These are phyloP conservation scores for Phoma sp. DNA, from an alignment of 2,329 filamentous ascomycete species.

Conservation along the genomic window DNA sequence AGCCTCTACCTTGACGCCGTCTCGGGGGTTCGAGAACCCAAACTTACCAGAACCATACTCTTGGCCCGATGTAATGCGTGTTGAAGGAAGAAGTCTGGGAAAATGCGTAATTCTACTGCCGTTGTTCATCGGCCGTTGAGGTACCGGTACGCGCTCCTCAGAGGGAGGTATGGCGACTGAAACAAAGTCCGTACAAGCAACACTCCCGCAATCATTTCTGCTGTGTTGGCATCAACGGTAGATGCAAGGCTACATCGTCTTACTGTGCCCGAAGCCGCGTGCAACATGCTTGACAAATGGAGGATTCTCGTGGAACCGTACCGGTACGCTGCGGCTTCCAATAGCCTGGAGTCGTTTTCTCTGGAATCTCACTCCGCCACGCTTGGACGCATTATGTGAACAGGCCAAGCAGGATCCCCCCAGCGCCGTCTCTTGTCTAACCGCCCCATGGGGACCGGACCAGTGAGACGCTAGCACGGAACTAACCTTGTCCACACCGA, in stretches of 20 bases:
- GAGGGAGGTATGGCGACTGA: slow-evolving; percentile 23
- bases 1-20: slow-evolving; percentile 32
- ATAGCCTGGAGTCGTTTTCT: slow-evolving; percentile 18
- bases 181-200: slow-evolving; percentile 14
- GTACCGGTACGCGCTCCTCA: slow-evolving; percentile 15
- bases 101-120: slow-evolving; percentile 4
- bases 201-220: background rate
- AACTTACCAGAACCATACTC: slow-evolving; percentile 38
- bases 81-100: slow-evolving; percentile 20
- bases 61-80: slow-evolving; percentile 37
- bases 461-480: slow-evolving; percentile 20
- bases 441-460: slow-evolving; percentile 45
- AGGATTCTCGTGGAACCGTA: slow-evolving; percentile 24
- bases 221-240: background rate
- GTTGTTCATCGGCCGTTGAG: slow-evolving; percentile 22
- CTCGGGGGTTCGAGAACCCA: slow-evolving; percentile 43
- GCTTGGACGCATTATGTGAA: slow-evolving; percentile 29
- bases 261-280: slow-evolving; percentile 1
- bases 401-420: slow-evolving; percentile 37
- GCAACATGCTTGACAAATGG: slow-evolving; percentile 24
- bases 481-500: slow-evolving; percentile 12
- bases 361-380: slow-evolving; percentile 31
- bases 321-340: slow-evolving; percentile 23
- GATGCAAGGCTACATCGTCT: slow-evolving; percentile 1
- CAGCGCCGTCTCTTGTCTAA: slow-evolving; percentile 34